phyloP scores from a whole-genome alignment of 148 eudicot genomes.

The Mesembryanthemum crystallinum region DNA sequence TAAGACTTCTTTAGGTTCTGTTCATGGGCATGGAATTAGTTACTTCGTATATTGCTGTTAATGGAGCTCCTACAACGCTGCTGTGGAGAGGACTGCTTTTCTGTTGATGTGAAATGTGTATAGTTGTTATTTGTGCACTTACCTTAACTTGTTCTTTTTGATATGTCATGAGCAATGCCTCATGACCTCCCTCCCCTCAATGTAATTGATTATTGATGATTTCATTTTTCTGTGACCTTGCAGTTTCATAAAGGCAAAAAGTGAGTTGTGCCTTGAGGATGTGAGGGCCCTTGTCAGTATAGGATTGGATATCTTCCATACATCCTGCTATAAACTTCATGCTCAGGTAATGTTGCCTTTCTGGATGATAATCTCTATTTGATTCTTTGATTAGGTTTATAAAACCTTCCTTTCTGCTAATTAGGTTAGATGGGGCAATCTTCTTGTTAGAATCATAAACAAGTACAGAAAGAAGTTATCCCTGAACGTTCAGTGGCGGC shows the following conservation, averaged over 20 bases:
- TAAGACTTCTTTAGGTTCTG: no score
- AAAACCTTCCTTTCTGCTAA: slow-evolving; percentile 19
- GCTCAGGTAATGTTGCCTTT: slow-evolving; percentile 58
- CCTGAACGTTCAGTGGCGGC: slow-evolving; percentile 75
- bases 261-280: slow-evolving; percentile 76
- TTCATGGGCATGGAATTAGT: no score
- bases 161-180: no score
- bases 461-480: slow-evolving; percentile 80
- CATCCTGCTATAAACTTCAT: slow-evolving; percentile 60
- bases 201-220: no score
- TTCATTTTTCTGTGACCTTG: no score
- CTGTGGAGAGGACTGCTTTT: no score
- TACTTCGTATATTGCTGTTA: no score
- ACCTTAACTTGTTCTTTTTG: no score
- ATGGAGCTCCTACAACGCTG: no score
- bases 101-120: no score
- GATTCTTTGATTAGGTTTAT: slow-evolving; percentile 9
- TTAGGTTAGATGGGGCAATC: slow-evolving; percentile 93
- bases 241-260: slow-evolving; percentile 91
- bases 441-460: slow-evolving; percentile 70
- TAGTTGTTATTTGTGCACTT: no score
- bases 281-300: slow-evolving; percentile 51
- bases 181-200: no score
- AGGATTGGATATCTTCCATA: slow-evolving; percentile 65
- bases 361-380: slow-evolving; percentile 5